These are phyloP conservation scores for Entophlyctis helioformis DNA, from an alignment of 192 early-diverging fungal species.

Conservation along the genomic window DNA sequence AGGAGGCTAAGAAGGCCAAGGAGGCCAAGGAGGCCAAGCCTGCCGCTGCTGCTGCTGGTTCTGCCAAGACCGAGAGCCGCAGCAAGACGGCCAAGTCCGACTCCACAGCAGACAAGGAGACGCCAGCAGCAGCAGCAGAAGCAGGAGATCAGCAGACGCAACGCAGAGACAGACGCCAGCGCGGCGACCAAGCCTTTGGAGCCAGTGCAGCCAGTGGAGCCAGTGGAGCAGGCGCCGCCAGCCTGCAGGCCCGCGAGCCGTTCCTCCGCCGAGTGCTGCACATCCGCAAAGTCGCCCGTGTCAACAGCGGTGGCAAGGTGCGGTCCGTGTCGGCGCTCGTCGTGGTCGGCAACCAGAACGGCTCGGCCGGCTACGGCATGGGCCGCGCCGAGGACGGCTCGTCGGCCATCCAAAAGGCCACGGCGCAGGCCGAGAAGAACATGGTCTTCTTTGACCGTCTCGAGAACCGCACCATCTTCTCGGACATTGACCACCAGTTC, in stretches of 20 bases:
- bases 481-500: conserved; percentile 82
- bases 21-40: too few relatives aligned
- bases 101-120: too few relatives aligned
- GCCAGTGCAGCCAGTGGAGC: too few relatives aligned
- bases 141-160: too few relatives aligned
- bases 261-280: conserved; percentile 19
- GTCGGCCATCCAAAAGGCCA: conserved; percentile 79
- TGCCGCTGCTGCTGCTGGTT: too few relatives aligned
- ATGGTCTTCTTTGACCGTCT: conserved; percentile 76
- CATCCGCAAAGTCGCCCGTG: conserved; percentile 30
- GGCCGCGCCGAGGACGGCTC: conserved; percentile 71
- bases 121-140: too few relatives aligned
- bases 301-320: conserved; percentile 33
- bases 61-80: too few relatives aligned
- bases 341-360: conserved; percentile 88
- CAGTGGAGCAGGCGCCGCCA: too few relatives aligned
- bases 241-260: not conserved
- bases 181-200: too few relatives aligned
- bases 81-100: too few relatives aligned
- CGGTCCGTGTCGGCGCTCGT: conserved; percentile 80
- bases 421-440: conserved; percentile 74
- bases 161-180: too few relatives aligned
- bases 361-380: conserved; percentile 86
- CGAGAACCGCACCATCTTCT: conserved; percentile 84
- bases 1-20: too few relatives aligned